Evolutionary conservation across 2,329 filamentous ascomycete species (phyloP).

Genomic region (Sordariomycetes sp.): DNA sequence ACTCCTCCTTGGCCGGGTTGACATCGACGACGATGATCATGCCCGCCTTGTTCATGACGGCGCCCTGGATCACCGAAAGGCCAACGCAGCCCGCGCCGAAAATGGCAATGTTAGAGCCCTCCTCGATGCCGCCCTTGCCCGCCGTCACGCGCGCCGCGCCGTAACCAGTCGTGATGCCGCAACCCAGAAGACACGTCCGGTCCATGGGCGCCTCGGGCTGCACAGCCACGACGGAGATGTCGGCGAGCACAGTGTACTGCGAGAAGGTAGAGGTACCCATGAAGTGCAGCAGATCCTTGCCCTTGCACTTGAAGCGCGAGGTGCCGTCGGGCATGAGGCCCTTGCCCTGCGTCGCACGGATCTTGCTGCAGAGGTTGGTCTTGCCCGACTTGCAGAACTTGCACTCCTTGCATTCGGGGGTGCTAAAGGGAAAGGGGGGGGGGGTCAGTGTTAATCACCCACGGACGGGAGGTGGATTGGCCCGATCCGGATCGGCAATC

Average conservation of each 20-base stretch:
- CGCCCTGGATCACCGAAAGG: slow-evolving; percentile 88
- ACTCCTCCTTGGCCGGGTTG: slow-evolving; percentile 83
- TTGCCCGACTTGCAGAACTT: slow-evolving; percentile 99
- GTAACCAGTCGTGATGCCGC: slow-evolving; percentile 97
- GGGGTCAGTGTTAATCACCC: neutral
- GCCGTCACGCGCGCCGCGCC: slow-evolving; percentile 91
- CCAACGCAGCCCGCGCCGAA: slow-evolving; percentile 96
- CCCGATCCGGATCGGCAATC: neutral
- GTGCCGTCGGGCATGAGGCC: slow-evolving; percentile 97
- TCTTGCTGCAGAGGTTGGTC: slow-evolving; percentile 98
- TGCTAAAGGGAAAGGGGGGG: too few species aligned
- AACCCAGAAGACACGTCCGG: slow-evolving; percentile 88
- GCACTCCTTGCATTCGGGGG: slow-evolving; percentile 92
- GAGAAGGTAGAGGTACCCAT: slow-evolving; percentile 99
- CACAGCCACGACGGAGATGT: slow-evolving; percentile 94
- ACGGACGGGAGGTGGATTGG: neutral
- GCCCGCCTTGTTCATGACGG: slow-evolving; percentile 67
- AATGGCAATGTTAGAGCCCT: slow-evolving; percentile 78
- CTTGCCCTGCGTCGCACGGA: slow-evolving; percentile 88
- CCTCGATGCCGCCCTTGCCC: slow-evolving; percentile 51
- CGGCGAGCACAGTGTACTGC: slow-evolving; percentile 96
- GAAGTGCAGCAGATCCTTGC: slow-evolving; percentile 92
- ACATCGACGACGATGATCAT: slow-evolving; percentile 65
- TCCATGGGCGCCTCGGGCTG: slow-evolving; percentile 88
- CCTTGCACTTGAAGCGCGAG: slow-evolving; percentile 85